phyloP scores from a whole-genome alignment of 1,284 basidiomycete species.

The Erythrobasidium hasegawianum region DNA sequence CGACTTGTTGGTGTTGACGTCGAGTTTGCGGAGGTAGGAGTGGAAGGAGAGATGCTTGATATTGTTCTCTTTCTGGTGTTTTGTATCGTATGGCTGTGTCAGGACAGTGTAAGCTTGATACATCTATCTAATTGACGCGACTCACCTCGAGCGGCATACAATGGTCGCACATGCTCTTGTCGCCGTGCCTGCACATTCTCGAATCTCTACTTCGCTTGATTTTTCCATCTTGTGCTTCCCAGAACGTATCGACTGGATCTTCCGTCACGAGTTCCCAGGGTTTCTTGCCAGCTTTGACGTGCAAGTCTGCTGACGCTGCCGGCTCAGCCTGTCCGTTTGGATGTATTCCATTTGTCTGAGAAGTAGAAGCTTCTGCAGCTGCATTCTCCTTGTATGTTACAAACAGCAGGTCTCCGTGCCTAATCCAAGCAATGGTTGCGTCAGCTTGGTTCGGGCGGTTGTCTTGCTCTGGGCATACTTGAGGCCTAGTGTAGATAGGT shows the following conservation, averaged over 20 bases:
- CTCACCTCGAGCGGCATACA: constrained; percentile 89
- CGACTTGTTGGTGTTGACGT: constrained; percentile 42
- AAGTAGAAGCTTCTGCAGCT: constrained; percentile 40
- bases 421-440: constrained; percentile 48
- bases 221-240: constrained; percentile 79
- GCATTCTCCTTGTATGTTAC: constrained; percentile 63
- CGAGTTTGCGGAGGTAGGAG: constrained; percentile 80
- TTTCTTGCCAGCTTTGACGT: constrained; percentile 20
- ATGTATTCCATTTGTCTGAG: not conserved
- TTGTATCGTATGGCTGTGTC: constrained; percentile 76
- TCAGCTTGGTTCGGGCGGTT: constrained; percentile 8
- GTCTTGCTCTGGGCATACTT: constrained; percentile 60
- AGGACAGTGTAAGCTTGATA: not conserved
- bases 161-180: constrained; percentile 98
- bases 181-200: constrained; percentile 87
- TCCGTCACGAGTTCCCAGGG: constrained; percentile 61
- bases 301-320: not conserved
- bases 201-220: constrained; percentile 77
- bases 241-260: constrained; percentile 78
- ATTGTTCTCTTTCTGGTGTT: constrained; percentile 80
- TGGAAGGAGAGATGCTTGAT: constrained; percentile 99
- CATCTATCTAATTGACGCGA: not conserved
- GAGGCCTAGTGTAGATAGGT: constrained; percentile 72
- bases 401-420: constrained; percentile 91
- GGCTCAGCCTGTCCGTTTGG: constrained; percentile 33